These are phyloP conservation scores for Cryptococcus deneoformans DNA, from an alignment of 1,284 basidiomycete species.

Conservation along the genomic window DNA sequence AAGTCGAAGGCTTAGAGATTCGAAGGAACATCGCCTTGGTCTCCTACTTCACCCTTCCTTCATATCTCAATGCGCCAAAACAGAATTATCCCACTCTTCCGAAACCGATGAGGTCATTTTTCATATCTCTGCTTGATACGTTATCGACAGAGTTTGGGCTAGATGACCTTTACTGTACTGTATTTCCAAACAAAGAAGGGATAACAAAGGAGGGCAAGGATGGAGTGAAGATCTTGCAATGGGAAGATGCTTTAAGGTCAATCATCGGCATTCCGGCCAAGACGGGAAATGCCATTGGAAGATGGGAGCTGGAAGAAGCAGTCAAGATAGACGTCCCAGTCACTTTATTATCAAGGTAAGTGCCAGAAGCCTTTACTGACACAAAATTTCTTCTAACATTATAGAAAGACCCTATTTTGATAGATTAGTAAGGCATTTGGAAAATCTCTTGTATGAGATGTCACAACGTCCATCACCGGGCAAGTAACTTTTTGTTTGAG, in stretches of 20 bases:
- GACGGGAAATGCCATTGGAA: slow-evolving; percentile 42
- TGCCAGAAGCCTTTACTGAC: neutral
- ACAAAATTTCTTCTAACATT: slow-evolving; percentile 23
- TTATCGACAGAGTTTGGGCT: slow-evolving; percentile 63
- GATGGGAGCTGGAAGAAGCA: slow-evolving; percentile 47
- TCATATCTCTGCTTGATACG: slow-evolving; percentile 53
- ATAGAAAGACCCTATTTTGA: slow-evolving; percentile 59
- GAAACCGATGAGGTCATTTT: slow-evolving; percentile 22
- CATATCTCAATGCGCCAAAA: slow-evolving; percentile 17
- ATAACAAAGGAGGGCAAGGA: slow-evolving; percentile 1
- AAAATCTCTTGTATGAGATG: slow-evolving; percentile 49
- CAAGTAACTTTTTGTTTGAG: neutral
- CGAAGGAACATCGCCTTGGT: slow-evolving; percentile 26
- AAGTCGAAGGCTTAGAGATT: neutral
- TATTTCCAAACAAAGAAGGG: slow-evolving; percentile 45
- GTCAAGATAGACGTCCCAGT: slow-evolving; percentile 18
- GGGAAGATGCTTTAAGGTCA: slow-evolving; percentile 39
- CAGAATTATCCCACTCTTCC: slow-evolving; percentile 12
- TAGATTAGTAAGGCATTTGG: slow-evolving; percentile 48
- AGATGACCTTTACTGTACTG: slow-evolving; percentile 60
- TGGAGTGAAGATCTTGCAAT: slow-evolving; percentile 21
- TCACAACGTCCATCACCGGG: slow-evolving; percentile 49
- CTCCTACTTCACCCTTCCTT: slow-evolving; percentile 30
- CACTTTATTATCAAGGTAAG: slow-evolving; percentile 26
- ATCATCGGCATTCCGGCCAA: slow-evolving; percentile 33